Evolutionary conservation across 805 yeast genomes (phyloP).

Genomic region (Metschnikowia lunata): DNA sequence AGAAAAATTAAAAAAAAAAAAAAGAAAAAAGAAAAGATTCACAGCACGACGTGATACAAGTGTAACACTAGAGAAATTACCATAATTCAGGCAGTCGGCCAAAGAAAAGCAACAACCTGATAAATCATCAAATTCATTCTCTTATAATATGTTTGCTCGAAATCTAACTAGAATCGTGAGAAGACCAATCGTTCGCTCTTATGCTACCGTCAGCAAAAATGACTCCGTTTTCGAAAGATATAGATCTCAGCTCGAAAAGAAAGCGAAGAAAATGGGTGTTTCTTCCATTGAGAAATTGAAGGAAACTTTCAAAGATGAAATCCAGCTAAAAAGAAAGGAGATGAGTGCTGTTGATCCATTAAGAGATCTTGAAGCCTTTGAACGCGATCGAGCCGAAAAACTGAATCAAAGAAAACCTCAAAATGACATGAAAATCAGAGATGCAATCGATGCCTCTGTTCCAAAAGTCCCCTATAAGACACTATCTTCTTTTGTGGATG

Average conservation of each 20-base stretch:
- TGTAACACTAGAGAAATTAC: not conserved
- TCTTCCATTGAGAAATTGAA: conserved; percentile 55
- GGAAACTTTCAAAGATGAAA: conserved; percentile 55
- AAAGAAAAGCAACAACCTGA: not conserved
- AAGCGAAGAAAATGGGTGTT: conserved; percentile 33
- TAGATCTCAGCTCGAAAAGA: conserved; percentile 30
- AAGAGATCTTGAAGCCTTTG: conserved; percentile 57
- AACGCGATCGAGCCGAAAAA: conserved; percentile 34
- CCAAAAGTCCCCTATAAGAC: conserved; percentile 60
- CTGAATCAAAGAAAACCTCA: conserved; percentile 17
- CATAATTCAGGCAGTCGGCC: not conserved
- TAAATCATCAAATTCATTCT: not conserved
- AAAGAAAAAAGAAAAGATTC: too few species aligned
- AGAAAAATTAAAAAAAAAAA: too few species aligned
- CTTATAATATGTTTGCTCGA: not conserved
- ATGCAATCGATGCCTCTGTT: conserved; percentile 32
- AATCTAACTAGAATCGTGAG: not conserved
- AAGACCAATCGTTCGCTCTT: conserved; percentile 2
- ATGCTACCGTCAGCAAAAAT: conserved; percentile 5
- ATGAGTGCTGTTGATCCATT: conserved; percentile 66
- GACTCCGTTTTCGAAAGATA: conserved; percentile 18
- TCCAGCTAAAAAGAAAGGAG: conserved; percentile 51
- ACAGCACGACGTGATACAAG: too few species aligned
- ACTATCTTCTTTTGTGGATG: conserved; percentile 64
- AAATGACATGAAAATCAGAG: conserved; percentile 24